phyloP scores from a whole-genome alignment of 192 early-diverging fungal species.

The Cetraspora pellucida region DNA sequence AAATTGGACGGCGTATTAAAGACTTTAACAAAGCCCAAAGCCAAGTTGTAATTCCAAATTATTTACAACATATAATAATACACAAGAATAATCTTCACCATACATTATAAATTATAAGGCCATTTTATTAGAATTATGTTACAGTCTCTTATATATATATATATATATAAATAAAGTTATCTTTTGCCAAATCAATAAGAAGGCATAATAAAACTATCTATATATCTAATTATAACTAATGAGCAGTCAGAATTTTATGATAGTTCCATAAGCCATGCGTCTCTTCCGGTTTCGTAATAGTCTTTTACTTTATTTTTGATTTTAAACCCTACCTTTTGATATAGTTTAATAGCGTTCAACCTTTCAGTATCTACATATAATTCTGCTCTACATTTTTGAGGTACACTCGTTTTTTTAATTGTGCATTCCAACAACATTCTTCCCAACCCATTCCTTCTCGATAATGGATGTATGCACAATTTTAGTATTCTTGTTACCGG shows the following conservation, averaged over 20 bases:
- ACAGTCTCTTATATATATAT: no score
- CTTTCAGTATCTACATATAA: constrained; percentile 22
- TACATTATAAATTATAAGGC: neutral
- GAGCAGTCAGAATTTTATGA: neutral
- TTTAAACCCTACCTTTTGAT: constrained; percentile 23
- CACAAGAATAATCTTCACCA: neutral
- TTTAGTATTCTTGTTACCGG: constrained; percentile 27
- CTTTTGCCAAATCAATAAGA: no score
- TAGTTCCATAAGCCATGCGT: constrained; percentile 26
- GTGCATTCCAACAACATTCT: neutral
- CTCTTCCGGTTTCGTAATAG: constrained; percentile 23
- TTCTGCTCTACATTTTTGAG: constrained; percentile 21
- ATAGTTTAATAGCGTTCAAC: constrained; percentile 9
- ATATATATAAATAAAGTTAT: no score
- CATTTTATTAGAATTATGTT: no score
- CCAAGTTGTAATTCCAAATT: constrained; percentile 60
- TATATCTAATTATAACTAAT: neutral
- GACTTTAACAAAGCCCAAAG: constrained; percentile 45
- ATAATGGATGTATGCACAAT: constrained; percentile 4
- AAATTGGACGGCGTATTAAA: constrained; percentile 73
- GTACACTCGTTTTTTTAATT: constrained; percentile 9
- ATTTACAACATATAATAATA: neutral
- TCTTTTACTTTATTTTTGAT: neutral
- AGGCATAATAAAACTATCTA: neutral
- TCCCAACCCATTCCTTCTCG: constrained; percentile 14